Conservation (phyloP, 23 red algal genomes). For the Gracilaria domingensis region DNA sequence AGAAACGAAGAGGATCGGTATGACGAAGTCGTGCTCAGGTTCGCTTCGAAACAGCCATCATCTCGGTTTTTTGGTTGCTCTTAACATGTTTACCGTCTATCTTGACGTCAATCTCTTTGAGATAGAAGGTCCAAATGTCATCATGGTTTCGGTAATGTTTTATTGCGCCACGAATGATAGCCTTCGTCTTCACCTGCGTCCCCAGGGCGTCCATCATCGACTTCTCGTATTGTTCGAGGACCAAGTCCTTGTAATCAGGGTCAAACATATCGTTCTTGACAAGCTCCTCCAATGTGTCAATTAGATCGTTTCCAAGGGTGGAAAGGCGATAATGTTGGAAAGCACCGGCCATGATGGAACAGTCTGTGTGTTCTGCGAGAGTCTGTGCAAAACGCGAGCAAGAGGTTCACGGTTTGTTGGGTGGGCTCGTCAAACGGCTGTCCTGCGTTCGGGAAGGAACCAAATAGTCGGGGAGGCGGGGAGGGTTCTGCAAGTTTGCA, state of each 20-base stretch:
- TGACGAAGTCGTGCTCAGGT: background rate
- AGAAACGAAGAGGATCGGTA: background rate
- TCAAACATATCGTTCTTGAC: slow-evolving; percentile 51
- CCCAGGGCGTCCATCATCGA: slow-evolving; percentile 47
- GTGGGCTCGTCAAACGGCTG: too few species aligned
- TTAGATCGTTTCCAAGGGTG: slow-evolving; percentile 47
- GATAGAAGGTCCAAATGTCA: slow-evolving; percentile 71
- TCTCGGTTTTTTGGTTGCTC: slow-evolving; percentile 48
- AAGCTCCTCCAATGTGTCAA: slow-evolving; percentile 64
- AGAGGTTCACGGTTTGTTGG: too few species aligned
- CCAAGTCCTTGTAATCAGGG: slow-evolving; percentile 23
- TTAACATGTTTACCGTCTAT: slow-evolving; percentile 54
- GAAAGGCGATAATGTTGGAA: slow-evolving; percentile 75
- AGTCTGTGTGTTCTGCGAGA: background rate
- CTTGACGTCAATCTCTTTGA: slow-evolving; percentile 69
- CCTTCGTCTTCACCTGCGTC: slow-evolving; percentile 57
- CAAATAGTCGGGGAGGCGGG: too few species aligned
- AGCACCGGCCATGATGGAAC: slow-evolving; percentile 44
- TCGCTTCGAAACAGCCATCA: slow-evolving; percentile 66
- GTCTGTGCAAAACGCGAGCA: too few species aligned
- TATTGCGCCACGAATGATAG: slow-evolving; percentile 58
- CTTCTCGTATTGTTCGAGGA: slow-evolving; percentile 56
- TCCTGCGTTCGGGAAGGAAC: too few species aligned
- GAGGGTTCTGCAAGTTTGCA: background rate
- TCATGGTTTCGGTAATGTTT: slow-evolving; percentile 75